A percentile compares a stretch with the other conserved stretches of the same genome.
phyloP scores from a whole-genome alignment of 1,139 yeast species.

The Geotrichum siamense region DNA sequence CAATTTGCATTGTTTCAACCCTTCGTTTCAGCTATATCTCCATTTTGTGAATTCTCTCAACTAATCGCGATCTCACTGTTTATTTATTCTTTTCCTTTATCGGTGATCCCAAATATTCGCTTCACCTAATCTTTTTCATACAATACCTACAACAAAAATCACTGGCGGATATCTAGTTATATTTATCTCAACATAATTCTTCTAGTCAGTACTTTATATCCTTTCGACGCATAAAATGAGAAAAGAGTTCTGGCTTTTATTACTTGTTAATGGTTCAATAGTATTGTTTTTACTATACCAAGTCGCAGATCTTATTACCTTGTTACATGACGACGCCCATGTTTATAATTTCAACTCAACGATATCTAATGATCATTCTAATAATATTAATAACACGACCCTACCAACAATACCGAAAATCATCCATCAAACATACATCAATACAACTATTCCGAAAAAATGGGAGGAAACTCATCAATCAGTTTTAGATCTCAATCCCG shows the following conservation, averaged over 20 bases:
- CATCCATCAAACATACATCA: constrained; percentile 89
- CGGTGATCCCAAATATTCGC: too few relatives aligned
- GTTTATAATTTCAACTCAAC: constrained; percentile 22
- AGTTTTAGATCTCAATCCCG: constrained; percentile 74
- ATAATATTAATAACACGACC: constrained; percentile 34
- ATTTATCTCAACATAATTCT: too few relatives aligned
- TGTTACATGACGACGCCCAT: constrained; percentile 65
- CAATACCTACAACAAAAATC: too few relatives aligned
- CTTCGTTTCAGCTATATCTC: too few relatives aligned
- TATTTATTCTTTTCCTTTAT: too few relatives aligned
- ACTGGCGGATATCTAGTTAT: too few relatives aligned
- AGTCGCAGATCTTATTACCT: constrained; percentile 66
- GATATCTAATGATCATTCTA: constrained; percentile 51
- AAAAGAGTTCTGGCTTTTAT: constrained; percentile 27
- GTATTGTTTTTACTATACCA: constrained; percentile 53
- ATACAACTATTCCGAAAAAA: constrained; percentile 63
- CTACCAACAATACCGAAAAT: constrained; percentile 64
- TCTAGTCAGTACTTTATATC: too few relatives aligned
- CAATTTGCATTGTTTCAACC: too few relatives aligned
- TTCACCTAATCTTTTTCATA: too few relatives aligned
- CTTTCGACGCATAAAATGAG: too few relatives aligned
- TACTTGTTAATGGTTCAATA: constrained; percentile 33
- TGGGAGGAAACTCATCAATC: constrained; percentile 76
- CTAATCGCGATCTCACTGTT: too few relatives aligned
- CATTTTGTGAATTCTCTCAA: too few relatives aligned